Base-by-base conservation (phyloP, 1,139 yeast genomes). In the Suhomyces terraborum region DNA sequence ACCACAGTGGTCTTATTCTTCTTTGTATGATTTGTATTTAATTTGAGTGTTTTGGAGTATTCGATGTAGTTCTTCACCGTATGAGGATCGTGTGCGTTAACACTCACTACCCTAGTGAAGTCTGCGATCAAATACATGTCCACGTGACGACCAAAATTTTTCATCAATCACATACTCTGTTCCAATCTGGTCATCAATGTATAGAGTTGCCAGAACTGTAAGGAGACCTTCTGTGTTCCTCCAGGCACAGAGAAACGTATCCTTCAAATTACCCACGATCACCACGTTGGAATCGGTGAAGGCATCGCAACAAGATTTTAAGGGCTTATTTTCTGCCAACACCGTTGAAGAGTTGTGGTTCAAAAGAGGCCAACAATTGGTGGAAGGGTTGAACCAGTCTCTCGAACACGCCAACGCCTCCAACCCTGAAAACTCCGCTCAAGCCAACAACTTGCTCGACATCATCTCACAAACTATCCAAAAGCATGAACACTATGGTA, bases 261-360 rank as follows among this genome's bases (percentile, higher is more conserved):
- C 67, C 13, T 64, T 61, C 54, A 51, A 47, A 10, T 58, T 66
- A 21, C 70, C 74, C 19, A 51, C 56, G 34, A 58, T 66, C 30
- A 47, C 60, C 27, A 50, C 63, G n/a, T 56, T 73, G 41, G 73
- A 71, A 36, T 54, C 60, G 10, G 44, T 67, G 30, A 62, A 56
- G 43, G 53, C 62, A 6, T 53, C 60, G 20, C 50, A 66, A 10
- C 54, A 62, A 8, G 75, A 77, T 16, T 69, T 82, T 43, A 61
- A 66, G 22, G 91, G 91, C 1, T 63, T 84, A 14, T 75, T 77
- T 47, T 73, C 84, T 8, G 49, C 69, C 10, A 53, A 67, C 21
- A 79, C 86, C 9, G 59, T 83, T 17, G 59, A 77, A 26, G 79
- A 76, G 51, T 71, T 83, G 27, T 84, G 88, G 84, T 79, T 71